phyloP scores from a whole-genome alignment of 164 flowering plant species.

The Buxus sempervirens region DNA sequence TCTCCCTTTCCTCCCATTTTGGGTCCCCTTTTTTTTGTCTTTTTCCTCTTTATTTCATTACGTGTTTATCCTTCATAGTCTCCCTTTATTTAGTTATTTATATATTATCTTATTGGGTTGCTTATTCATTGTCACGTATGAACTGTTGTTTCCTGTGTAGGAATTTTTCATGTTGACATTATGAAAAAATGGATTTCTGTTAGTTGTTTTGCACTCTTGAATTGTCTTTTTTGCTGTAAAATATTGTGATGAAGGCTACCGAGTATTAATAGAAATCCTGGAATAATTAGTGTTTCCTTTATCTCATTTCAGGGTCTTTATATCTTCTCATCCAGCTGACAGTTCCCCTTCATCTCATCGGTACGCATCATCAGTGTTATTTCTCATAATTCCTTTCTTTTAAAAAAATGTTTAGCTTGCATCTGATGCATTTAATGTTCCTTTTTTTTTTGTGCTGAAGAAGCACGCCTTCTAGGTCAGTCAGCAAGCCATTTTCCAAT shows the following conservation, averaged over 20 bases:
- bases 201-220: too few relatives aligned
- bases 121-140: too few relatives aligned
- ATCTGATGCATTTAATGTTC: not conserved
- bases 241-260: too few relatives aligned
- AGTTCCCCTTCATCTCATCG: constrained; percentile 37
- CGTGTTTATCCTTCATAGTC: constrained; percentile 2
- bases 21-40: too few relatives aligned
- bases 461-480: constrained; percentile 36
- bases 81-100: not conserved
- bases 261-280: not conserved
- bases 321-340: constrained; percentile 39
- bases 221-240: too few relatives aligned
- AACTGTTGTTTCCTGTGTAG: too few relatives aligned
- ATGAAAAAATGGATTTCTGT: too few relatives aligned
- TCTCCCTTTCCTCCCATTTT: not conserved
- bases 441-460: constrained; percentile 26
- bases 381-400: not conserved
- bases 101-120: too few relatives aligned
- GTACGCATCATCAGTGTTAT: constrained; percentile 20
- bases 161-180: too few relatives aligned
- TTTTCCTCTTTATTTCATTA: not conserved
- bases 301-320: constrained; percentile 36
- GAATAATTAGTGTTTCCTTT: not conserved
- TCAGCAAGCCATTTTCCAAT: constrained; percentile 52
- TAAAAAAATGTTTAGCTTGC: not conserved